Evolutionary conservation across 164 flowering plant species (phyloP), one percentile per base, ranked within the genome.

Genomic region (Aristolochia contorta): DNA sequence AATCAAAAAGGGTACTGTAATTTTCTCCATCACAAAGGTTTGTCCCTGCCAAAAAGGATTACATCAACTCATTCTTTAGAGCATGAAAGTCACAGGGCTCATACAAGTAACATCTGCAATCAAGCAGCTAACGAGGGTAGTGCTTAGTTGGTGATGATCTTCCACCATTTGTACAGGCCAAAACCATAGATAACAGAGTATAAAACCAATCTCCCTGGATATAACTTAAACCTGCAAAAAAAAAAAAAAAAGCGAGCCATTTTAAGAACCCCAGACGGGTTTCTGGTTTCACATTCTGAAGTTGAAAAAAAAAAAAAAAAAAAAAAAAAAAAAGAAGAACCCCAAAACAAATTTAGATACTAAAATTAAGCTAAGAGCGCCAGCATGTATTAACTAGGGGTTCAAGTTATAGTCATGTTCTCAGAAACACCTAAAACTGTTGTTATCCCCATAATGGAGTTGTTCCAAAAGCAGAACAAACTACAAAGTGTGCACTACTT

Each of bases 81-180:
- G 23, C 55, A 1, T 22, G 56, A 12, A 53, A 23, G 56, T 12
- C 27, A 10, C 12, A 22, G 30, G 5, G 30, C 2, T 27, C 3
- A 5, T 27, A 2, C 5, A 27, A 27, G 30, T 5, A 27, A 27
- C 30, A 27, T 27, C 30, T 2, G 30, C 6, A 10, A 53, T 4
- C 14, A 19, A 23, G 27, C 56, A 53, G 43, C 43, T 37, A 37
- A 3, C 15, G 30, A 52, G 25, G 6, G 6, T 2, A 15, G 1
- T 2, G 18, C 5, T 16, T 56, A 56, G 46, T 8, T 56, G 20
- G 32, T 56, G 16, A 56, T 56, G 45, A 16, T 24, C 19, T 15
- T 56, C 58, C 58, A 56, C 58, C 58, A 56, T 32, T 56, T 30
- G 58, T 56, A 56, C 13, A 56, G 16, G 15, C 58, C 58, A 30